These are phyloP conservation scores for Gossypium stocksii DNA, from an alignment of 345 rosid species.

Conservation along the genomic window DNA sequence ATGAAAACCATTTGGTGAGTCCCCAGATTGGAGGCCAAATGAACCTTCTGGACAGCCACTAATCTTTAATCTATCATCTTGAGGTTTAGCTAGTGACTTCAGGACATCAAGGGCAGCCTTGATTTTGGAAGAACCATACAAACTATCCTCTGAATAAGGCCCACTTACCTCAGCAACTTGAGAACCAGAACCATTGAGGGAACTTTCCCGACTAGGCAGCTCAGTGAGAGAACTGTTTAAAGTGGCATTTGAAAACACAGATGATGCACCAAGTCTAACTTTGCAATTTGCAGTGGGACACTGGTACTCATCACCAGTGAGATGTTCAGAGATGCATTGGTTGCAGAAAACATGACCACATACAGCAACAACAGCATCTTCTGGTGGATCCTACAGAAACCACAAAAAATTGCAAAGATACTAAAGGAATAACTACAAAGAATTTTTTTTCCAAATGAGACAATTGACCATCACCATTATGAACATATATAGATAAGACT, in stretches of 20 bases:
- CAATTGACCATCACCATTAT: background rate
- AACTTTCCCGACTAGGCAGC: conserved; percentile 26
- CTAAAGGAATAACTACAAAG: background rate
- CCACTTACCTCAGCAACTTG: conserved; percentile 27
- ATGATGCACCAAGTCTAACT: conserved; percentile 43
- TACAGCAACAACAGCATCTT: conserved; percentile 83
- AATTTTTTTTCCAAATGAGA: background rate
- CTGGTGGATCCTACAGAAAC: conserved; percentile 76
- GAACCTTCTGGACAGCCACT: conserved; percentile 26
- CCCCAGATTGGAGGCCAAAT: conserved; percentile 12
- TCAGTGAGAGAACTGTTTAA: conserved; percentile 38
- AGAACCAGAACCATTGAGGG: conserved; percentile 32
- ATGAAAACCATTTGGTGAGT: conserved; percentile 16
- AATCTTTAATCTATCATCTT: conserved; percentile 22
- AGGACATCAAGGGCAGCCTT: conserved; percentile 84
- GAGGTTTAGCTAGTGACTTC: conserved; percentile 48
- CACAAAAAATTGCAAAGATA: background rate
- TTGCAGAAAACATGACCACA: conserved; percentile 96
- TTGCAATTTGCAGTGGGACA: conserved; percentile 70
- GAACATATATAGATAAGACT: conserved; percentile 1
- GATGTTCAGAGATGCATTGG: conserved; percentile 77
- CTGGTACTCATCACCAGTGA: conserved; percentile 63
- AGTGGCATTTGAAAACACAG: conserved; percentile 53
- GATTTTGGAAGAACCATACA: conserved; percentile 74
- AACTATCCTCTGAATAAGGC: conserved; percentile 25